Evolutionary conservation across 176 grass and related monocot species (phyloP).

Genomic region (Aegilops sharonensis): DNA sequence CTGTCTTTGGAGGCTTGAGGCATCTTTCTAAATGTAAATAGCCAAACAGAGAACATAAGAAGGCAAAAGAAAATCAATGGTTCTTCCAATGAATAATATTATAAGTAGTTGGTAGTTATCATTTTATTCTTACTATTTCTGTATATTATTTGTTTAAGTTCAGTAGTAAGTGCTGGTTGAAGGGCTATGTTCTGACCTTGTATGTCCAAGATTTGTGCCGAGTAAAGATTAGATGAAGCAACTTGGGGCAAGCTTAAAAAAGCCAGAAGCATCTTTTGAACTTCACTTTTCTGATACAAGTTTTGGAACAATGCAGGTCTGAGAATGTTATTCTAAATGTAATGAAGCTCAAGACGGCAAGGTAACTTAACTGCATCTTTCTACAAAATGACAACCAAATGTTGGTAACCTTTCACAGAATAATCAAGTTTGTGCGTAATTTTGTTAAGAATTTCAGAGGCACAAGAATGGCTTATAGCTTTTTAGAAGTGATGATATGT

Average conservation of each 20-base stretch:
- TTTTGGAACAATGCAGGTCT: constrained; percentile 2
- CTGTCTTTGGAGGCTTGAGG: background rate
- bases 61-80: background rate
- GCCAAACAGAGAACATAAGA: constrained; percentile 1
- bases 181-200: constrained; percentile 12
- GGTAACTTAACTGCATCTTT: constrained; percentile 4
- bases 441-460: background rate
- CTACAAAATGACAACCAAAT: constrained; percentile 4
- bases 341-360: background rate
- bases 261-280: constrained; percentile 11
- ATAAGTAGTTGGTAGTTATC: constrained; percentile 9
- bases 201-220: constrained; percentile 3
- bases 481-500: background rate
- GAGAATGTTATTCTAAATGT: background rate
- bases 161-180: background rate
- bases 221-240: background rate
- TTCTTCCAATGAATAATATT: constrained; percentile 14
- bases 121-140: background rate
- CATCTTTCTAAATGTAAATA: constrained; percentile 28
- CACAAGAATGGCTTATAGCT: background rate
- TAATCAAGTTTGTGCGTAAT: background rate
- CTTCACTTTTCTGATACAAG: background rate
- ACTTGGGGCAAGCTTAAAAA: background rate
- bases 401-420: background rate
- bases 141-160: constrained; percentile 2